phyloP scores from a whole-genome alignment of 768 basidiomycete species.

The Podaxis sp. region DNA sequence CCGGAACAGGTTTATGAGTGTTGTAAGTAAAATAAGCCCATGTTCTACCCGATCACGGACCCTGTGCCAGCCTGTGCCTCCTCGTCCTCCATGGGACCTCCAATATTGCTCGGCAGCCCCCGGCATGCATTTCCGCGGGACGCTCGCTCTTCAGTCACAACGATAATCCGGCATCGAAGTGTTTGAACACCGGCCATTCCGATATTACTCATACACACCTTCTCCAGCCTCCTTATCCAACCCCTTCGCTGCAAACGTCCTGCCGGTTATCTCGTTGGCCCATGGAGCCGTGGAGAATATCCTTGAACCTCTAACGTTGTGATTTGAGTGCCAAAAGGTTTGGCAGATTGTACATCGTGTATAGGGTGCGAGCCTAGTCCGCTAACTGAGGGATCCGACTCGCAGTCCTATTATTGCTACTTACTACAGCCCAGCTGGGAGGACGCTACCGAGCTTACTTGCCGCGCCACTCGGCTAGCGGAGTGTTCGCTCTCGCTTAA shows the following conservation, averaged over 20 bases:
- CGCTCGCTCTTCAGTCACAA: not conserved
- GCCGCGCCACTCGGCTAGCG: not conserved
- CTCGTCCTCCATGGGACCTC: slow-evolving; percentile 12
- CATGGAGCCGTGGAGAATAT: not conserved
- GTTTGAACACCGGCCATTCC: not conserved
- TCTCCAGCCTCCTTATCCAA: not conserved
- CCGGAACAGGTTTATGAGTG: not conserved
- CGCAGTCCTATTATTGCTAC: not conserved
- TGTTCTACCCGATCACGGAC: slow-evolving; percentile 12
- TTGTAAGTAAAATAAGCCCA: too few relatives aligned
- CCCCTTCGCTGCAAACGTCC: not conserved
- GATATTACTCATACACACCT: not conserved
- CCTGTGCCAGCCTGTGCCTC: not conserved
- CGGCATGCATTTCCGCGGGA: slow-evolving; percentile 12
- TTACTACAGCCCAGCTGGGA: not conserved
- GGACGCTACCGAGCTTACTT: not conserved
- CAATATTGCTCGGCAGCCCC: not conserved
- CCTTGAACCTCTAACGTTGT: too few relatives aligned
- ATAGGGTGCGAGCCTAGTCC: not conserved
- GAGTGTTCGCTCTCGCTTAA: not conserved
- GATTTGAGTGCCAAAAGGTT: not conserved
- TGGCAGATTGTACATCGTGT: not conserved
- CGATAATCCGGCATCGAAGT: not conserved
- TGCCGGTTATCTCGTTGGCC: not conserved
- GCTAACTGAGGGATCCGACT: not conserved